Percentiles rank a stretch among this genome's conserved stretches.
Conservation (phyloP, 805 yeast genomes). For the Wickerhamiella spandovensis region DNA sequence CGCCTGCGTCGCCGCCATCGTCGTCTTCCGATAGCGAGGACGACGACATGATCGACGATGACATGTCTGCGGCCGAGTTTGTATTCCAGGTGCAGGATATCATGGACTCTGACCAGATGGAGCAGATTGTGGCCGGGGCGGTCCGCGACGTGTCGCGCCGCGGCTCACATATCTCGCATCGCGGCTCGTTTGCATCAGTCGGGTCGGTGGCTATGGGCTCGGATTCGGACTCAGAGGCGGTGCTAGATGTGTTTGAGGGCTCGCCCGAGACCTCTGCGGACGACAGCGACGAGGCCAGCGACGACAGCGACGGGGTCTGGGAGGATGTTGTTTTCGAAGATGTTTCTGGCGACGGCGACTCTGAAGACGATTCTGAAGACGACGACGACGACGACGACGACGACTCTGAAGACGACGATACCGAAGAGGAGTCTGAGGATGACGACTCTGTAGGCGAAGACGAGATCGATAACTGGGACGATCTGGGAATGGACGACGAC, state of each 20-base stretch:
- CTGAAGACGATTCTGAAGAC: constrained; percentile 22
- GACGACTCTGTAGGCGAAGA: constrained; percentile 8
- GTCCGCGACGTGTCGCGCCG: not conserved
- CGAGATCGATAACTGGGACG: constrained; percentile 3
- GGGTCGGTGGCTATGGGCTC: no score
- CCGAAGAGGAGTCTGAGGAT: constrained; percentile 15
- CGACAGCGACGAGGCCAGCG: not conserved
- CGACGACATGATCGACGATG: not conserved
- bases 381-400: constrained; percentile 27
- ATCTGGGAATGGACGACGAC: constrained; percentile 12
- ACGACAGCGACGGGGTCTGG: not conserved
- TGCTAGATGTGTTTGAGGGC: not conserved
- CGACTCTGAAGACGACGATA: constrained; percentile 20
- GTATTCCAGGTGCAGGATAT: not conserved
- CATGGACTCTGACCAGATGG: not conserved
- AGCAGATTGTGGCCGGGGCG: not conserved
- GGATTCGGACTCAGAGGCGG: not conserved
- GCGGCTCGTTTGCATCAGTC: no score
- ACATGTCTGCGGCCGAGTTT: not conserved
- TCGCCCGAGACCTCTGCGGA: not conserved
- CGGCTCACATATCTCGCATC: no score
- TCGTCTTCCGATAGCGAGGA: not conserved
- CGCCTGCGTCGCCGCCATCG: not conserved
- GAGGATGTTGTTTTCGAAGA: not conserved
- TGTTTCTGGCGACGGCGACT: not conserved